Percentiles rank a stretch among this genome's conserved stretches.
phyloP scores from a whole-genome alignment of 2,329 filamentous ascomycete genomes.

The Helotiales sp. region DNA sequence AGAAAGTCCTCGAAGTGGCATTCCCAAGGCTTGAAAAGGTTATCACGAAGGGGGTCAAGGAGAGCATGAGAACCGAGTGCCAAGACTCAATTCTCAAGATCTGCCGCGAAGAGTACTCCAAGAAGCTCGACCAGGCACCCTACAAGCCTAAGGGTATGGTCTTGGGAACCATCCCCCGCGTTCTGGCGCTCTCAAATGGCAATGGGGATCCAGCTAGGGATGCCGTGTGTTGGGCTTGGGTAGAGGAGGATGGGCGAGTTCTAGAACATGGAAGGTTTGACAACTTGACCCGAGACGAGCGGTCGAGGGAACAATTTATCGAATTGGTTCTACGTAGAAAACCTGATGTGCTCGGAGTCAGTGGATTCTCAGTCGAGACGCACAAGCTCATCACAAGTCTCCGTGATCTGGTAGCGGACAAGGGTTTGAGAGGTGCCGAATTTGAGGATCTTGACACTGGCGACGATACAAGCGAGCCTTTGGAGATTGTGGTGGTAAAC shows the following conservation, averaged over 20 bases:
- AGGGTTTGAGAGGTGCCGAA: slow-evolving; percentile 75
- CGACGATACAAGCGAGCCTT: slow-evolving; percentile 72
- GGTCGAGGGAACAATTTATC: slow-evolving; percentile 67
- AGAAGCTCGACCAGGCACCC: slow-evolving; percentile 90
- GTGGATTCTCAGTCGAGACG: slow-evolving; percentile 85
- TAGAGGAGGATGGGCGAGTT: slow-evolving; percentile 89
- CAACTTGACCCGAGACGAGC: slow-evolving; percentile 72
- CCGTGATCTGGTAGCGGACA: slow-evolving; percentile 74
- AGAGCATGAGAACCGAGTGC: slow-evolving; percentile 89
- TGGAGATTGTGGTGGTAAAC: slow-evolving; percentile 91
- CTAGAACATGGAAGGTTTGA: slow-evolving; percentile 85
- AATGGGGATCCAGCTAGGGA: slow-evolving; percentile 73
- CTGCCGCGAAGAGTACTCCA: slow-evolving; percentile 85
- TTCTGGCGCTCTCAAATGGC: slow-evolving; percentile 85
- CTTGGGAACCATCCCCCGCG: slow-evolving; percentile 82
- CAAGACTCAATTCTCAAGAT: slow-evolving; percentile 88
- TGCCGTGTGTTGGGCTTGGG: slow-evolving; percentile 85
- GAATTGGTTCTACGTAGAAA: slow-evolving; percentile 77
- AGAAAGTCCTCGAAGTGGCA: slow-evolving; percentile 79
- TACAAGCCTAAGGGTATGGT: slow-evolving; percentile 94
- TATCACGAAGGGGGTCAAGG: slow-evolving; percentile 90
- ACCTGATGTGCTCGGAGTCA: slow-evolving; percentile 87
- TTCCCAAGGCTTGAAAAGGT: slow-evolving; percentile 79
- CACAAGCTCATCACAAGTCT: slow-evolving; percentile 81
- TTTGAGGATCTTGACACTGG: slow-evolving; percentile 78